These are phyloP conservation scores for Penicillium goetzii DNA, from an alignment of 495 filamentous ascomycete genomes.

Conservation along the genomic window DNA sequence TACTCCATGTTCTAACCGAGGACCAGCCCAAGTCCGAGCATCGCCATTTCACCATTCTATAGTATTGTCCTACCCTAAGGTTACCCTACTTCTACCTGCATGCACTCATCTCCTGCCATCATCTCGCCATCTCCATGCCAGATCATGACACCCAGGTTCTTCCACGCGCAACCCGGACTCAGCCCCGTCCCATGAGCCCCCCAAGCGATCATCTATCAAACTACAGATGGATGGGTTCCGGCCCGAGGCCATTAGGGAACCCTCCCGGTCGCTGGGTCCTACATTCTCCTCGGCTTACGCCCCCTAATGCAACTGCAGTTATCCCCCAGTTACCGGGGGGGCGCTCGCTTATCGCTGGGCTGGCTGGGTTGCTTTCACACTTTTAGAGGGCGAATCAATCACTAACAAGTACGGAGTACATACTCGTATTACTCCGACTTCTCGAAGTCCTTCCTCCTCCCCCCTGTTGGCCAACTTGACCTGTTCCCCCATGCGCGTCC, in stretches of 20 bases:
- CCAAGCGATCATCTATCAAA: not conserved
- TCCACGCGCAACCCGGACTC: not conserved
- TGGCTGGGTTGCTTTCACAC: not conserved
- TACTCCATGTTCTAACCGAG: not conserved
- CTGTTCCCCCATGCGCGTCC: constrained; percentile 12
- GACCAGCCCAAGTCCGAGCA: not conserved
- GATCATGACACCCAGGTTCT: not conserved
- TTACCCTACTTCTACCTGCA: no score
- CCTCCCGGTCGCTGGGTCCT: not conserved
- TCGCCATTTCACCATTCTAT: not conserved
- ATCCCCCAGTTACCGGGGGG: not conserved
- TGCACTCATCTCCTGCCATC: not conserved
- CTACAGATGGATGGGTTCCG: not conserved
- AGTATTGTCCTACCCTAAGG: no score
- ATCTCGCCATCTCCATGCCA: not conserved
- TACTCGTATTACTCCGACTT: no score
- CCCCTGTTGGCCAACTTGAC: no score
- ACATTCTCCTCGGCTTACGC: not conserved
- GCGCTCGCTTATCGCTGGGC: not conserved
- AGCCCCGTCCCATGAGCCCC: not conserved
- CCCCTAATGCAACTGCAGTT: not conserved
- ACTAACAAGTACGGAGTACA: not conserved
- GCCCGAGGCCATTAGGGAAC: not conserved
- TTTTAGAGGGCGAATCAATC: not conserved
- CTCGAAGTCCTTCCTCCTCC: not conserved